phyloP scores from a whole-genome alignment of 805 yeast species.

The Teunomyces lycoperdinae region DNA sequence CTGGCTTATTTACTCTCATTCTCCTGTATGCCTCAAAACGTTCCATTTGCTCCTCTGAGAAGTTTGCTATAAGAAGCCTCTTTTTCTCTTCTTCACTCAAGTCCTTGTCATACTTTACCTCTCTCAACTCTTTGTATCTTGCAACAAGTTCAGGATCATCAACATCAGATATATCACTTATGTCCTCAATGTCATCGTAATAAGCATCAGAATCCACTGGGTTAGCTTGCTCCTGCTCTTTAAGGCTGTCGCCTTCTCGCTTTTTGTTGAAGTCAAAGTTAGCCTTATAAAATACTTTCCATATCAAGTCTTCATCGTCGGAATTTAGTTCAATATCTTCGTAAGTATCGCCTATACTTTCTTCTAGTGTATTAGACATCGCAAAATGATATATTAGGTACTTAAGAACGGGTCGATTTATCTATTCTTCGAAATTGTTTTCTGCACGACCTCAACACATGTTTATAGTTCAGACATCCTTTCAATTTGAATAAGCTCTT shows the following conservation, averaged over 20 bases:
- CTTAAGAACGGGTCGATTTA: too few species aligned
- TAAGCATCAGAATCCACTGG: conserved; percentile 17
- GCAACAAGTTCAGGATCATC: conserved; percentile 33
- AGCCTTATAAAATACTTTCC: conserved; percentile 39
- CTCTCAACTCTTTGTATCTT: conserved; percentile 28
- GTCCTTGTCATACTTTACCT: conserved; percentile 25
- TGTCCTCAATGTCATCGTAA: conserved; percentile 22
- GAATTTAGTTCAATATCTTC: conserved; percentile 43
- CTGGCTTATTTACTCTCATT: conserved; percentile 57
- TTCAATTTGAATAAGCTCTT: background rate
- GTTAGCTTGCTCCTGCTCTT: conserved; percentile 9
- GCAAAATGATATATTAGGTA: background rate
- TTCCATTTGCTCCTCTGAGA: conserved; percentile 80
- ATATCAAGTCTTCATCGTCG: conserved; percentile 44
- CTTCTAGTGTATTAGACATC: background rate
- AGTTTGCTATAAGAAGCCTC: conserved; percentile 62
- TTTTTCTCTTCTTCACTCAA: conserved; percentile 53
- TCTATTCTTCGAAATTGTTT: background rate
- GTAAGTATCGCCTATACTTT: background rate
- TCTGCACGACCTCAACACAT: background rate
- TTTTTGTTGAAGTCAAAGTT: conserved; percentile 13
- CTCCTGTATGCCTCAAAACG: conserved; percentile 85
- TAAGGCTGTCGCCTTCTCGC: conserved; percentile 5
- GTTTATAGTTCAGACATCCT: background rate
- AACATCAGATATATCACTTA: conserved; percentile 30